Percentiles rank a stretch among this genome's conserved stretches.
Evolutionary conservation across 2,329 filamentous ascomycete genomes (phyloP).

Genomic region (Fusarium luffae): DNA sequence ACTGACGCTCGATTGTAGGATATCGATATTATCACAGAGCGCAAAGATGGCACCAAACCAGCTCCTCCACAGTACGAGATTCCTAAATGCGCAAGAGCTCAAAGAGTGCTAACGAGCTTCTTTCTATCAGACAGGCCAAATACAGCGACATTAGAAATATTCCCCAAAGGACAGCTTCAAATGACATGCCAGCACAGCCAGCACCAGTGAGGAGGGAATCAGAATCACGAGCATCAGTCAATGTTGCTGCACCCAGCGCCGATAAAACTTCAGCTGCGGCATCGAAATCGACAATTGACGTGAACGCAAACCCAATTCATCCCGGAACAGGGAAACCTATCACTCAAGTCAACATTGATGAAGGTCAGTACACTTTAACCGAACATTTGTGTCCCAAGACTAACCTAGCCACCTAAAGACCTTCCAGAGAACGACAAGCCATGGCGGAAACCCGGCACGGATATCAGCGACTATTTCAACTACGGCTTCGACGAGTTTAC

Average conservation of each 20-base stretch:
- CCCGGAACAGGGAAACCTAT: slow-evolving; percentile 83
- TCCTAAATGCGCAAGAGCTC: background rate
- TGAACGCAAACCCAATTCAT: slow-evolving; percentile 84
- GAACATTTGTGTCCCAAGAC: background rate
- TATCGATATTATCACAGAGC: slow-evolving; percentile 75
- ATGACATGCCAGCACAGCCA: slow-evolving; percentile 60
- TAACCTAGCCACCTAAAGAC: slow-evolving; percentile 54
- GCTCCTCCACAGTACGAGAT: slow-evolving; percentile 66
- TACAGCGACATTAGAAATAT: slow-evolving; percentile 75
- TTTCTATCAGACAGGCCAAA: slow-evolving; percentile 62
- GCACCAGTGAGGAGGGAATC: slow-evolving; percentile 60
- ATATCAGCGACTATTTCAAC: slow-evolving; percentile 98
- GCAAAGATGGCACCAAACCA: slow-evolving; percentile 71
- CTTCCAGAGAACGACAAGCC: slow-evolving; percentile 87
- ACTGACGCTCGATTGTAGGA: slow-evolving; percentile 57
- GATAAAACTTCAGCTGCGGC: slow-evolving; percentile 71
- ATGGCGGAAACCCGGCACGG: slow-evolving; percentile 93
- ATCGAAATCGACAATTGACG: slow-evolving; percentile 84
- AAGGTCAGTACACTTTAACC: slow-evolving; percentile 55
- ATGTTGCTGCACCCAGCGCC: slow-evolving; percentile 57
- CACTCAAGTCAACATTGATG: slow-evolving; percentile 78
- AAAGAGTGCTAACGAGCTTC: slow-evolving; percentile 14
- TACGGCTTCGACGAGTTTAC: slow-evolving; percentile 99
- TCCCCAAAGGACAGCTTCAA: slow-evolving; percentile 67
- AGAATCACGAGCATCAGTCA: slow-evolving; percentile 48